phyloP scores from a whole-genome alignment of 768 basidiomycete genomes.

The Lentinus brumalis region DNA sequence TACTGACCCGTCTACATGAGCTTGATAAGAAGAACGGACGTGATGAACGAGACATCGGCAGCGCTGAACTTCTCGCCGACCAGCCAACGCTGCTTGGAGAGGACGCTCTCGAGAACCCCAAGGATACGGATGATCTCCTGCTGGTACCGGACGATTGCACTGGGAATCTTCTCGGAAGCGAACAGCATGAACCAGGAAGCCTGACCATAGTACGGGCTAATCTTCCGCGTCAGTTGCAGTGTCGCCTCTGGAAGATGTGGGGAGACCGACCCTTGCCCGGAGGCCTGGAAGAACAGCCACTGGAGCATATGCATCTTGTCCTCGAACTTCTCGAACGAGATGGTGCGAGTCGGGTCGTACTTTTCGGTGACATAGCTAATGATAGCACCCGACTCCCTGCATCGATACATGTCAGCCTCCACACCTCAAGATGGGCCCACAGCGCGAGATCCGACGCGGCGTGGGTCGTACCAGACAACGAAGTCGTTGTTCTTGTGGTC shows the following conservation, averaged over 20 bases:
- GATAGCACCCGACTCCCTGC: conserved; percentile 36
- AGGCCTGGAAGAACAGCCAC: conserved; percentile 41
- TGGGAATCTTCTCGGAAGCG: conserved; percentile 19
- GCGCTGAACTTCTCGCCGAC: conserved; percentile 6
- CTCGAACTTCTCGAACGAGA: not conserved
- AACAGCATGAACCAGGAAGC: conserved; percentile 10
- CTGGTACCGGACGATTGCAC: conserved; percentile 21
- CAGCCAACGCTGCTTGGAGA: conserved; percentile 14
- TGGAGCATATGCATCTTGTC: conserved; percentile 22
- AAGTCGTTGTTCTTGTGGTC: conserved; percentile 64
- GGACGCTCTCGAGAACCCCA: conserved; percentile 15
- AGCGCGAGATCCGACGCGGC: not conserved
- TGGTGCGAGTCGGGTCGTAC: conserved; percentile 42
- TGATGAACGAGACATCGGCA: not conserved
- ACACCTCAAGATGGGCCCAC: too few relatives aligned
- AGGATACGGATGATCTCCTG: conserved; percentile 22
- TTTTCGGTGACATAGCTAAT: conserved; percentile 39
- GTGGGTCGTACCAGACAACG: conserved; percentile 36
- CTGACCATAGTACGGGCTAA: conserved; percentile 8
- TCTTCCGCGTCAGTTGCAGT: not conserved
- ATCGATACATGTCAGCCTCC: not conserved
- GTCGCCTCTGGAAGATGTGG: not conserved
- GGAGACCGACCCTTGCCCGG: conserved; percentile 13
- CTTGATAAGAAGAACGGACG: not conserved
- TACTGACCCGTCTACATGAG: too few relatives aligned